Evolutionary conservation across 208 protist species (phyloP).

Genomic region (Eutreptiella sp.): DNA sequence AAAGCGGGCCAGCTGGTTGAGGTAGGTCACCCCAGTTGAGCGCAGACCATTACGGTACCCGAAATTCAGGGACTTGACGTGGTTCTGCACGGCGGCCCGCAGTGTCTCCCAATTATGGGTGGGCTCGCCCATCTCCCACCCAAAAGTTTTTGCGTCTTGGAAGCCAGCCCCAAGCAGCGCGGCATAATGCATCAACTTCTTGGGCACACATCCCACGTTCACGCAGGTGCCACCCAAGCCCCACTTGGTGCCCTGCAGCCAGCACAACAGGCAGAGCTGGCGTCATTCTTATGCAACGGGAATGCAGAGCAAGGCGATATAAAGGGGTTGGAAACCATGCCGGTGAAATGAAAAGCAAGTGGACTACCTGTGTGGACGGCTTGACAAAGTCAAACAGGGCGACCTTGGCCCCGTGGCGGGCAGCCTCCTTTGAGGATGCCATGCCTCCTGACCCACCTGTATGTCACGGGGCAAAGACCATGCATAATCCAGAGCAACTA

Average conservation of each 20-base stretch:
- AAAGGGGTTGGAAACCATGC: no score
- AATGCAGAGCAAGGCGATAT: no score
- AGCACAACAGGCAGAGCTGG: no score
- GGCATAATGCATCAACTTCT: constrained; percentile 69
- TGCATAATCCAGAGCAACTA: no score
- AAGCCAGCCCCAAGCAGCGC: no score
- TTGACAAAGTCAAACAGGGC: constrained; percentile 70
- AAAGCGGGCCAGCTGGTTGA: constrained; percentile 53
- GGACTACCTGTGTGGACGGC: constrained; percentile 49
- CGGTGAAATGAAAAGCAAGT: no score
- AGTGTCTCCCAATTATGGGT: constrained; percentile 32
- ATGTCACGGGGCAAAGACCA: no score
- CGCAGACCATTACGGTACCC: constrained; percentile 55
- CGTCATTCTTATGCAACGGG: no score
- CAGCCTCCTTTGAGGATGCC: constrained; percentile 50
- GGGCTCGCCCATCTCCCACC: constrained; percentile 37
- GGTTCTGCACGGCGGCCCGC: constrained; percentile 43
- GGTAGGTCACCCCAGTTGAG: constrained; percentile 51
- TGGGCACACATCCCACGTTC: constrained; percentile 76
- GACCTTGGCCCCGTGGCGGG: no score
- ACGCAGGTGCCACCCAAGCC: constrained; percentile 62
- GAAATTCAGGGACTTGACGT: constrained; percentile 65
- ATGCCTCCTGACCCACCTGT: constrained; percentile 72
- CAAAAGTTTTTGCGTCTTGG: constrained; percentile 33
- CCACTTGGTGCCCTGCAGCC: constrained; percentile 69